These are phyloP conservation scores for Acacia crassicarpa DNA, from an alignment of 306 rosid genomes.

Conservation along the genomic window DNA sequence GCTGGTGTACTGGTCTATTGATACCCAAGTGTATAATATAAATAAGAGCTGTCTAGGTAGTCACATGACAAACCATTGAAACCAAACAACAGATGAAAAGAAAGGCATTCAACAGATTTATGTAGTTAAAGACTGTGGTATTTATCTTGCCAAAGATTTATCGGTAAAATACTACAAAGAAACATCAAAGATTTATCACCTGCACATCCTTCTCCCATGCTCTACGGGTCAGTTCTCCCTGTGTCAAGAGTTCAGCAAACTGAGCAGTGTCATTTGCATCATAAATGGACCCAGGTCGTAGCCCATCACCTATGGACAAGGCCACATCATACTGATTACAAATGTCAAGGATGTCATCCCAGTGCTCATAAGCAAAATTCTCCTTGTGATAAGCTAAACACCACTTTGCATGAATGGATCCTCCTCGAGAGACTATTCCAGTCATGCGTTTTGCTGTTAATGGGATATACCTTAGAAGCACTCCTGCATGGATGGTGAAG, in stretches of 20 bases:
- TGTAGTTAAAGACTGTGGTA: not conserved
- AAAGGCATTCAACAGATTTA: not conserved
- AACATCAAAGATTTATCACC: conserved; percentile 45
- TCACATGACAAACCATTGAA: not conserved
- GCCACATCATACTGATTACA: conserved; percentile 95
- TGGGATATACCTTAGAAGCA: conserved; percentile 90
- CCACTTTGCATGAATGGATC: conserved; percentile 99
- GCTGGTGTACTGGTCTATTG: not conserved
- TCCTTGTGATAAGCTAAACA: conserved; percentile 96
- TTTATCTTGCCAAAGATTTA: conserved; percentile 4
- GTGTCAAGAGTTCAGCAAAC: conserved; percentile 98
- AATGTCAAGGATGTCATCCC: conserved; percentile 98
- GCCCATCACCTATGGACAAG: conserved; percentile 92
- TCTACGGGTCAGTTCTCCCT: conserved; percentile 95
- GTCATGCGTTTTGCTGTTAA: conserved; percentile 98
- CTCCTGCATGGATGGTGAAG: conserved; percentile 99
- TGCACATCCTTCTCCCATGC: conserved; percentile 99
- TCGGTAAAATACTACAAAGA: conserved; percentile 11
- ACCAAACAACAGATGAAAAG: conserved; percentile 1
- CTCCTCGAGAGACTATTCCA: conserved; percentile 97
- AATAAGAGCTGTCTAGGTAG: not conserved
- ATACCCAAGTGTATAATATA: not conserved
- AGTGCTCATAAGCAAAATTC: conserved; percentile 95
- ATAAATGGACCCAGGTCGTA: conserved; percentile 97
- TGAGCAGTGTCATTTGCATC: conserved; percentile 99